These are phyloP conservation scores for Coix lacrymajobi DNA, from an alignment of 176 grass and related monocot genomes.

Conservation along the genomic window DNA sequence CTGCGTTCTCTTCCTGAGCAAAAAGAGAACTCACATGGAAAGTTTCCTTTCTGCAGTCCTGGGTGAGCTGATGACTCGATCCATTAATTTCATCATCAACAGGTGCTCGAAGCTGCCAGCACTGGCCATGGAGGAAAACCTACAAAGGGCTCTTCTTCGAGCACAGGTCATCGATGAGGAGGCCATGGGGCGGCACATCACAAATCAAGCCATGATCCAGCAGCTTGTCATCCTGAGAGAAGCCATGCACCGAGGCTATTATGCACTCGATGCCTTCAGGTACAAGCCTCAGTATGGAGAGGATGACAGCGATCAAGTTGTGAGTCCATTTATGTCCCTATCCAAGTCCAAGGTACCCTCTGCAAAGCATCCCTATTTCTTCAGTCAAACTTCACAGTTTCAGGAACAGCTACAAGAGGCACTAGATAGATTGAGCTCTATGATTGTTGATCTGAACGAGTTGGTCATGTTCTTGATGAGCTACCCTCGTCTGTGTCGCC, in stretches of 20 bases:
- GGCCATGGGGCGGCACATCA: neutral
- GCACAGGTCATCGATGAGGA: neutral
- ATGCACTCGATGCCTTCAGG: constrained; percentile 4
- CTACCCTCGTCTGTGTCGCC: neutral
- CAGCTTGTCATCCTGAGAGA: neutral
- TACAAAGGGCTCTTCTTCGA: neutral
- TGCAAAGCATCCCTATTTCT: neutral
- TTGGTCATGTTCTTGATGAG: neutral
- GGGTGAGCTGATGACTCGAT: neutral
- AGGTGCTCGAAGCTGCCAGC: neutral
- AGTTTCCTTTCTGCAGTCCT: neutral
- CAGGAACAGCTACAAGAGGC: neutral
- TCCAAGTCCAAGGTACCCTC: neutral
- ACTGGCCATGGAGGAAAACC: neutral
- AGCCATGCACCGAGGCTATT: neutral
- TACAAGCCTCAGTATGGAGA: neutral
- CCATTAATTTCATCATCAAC: neutral
- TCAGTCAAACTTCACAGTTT: neutral
- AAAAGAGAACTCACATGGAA: neutral
- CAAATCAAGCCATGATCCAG: constrained; percentile 2
- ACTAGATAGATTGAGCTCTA: neutral
- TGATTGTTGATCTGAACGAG: neutral
- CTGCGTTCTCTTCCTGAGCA: neutral
- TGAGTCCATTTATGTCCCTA: neutral
- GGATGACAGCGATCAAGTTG: neutral